phyloP scores from a whole-genome alignment of 2,329 filamentous ascomycete genomes.

The Ceratocystis colombiana region DNA sequence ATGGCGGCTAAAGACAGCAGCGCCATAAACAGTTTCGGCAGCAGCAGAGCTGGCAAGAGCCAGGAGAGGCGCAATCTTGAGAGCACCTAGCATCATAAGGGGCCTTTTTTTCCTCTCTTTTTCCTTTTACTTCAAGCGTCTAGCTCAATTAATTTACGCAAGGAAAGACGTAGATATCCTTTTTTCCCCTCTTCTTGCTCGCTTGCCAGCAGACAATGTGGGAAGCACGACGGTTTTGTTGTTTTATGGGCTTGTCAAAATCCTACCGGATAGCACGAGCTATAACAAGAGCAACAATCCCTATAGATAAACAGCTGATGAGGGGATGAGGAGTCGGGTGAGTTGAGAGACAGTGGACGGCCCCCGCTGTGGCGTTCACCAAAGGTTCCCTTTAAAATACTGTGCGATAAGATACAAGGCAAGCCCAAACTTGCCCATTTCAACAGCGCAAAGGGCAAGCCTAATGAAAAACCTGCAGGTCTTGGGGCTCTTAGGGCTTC shows the following conservation, averaged over 20 bases:
- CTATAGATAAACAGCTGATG: neutral
- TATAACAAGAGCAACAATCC: neutral
- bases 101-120: neutral
- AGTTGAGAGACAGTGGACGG: no score
- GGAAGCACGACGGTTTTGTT: neutral
- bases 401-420: neutral
- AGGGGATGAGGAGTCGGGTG: neutral
- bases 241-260: constrained; percentile 4
- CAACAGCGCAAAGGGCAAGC: neutral
- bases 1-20: constrained; percentile 33
- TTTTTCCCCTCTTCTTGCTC: neutral
- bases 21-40: constrained; percentile 33
- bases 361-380: neutral
- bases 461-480: constrained; percentile 6
- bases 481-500: neutral
- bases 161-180: neutral
- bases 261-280: neutral
- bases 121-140: neutral
- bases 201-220: neutral
- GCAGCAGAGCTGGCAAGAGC: constrained; percentile 26
- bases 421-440: neutral
- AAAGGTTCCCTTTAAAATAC: neutral
- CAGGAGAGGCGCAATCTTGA: neutral
- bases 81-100: constrained; percentile 17
- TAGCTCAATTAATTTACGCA: no score